Evolutionary conservation across 441 rosid genomes (phyloP), one percentile per base, ranked within the genome.

Genomic region (Pelargonium hybrid): DNA sequence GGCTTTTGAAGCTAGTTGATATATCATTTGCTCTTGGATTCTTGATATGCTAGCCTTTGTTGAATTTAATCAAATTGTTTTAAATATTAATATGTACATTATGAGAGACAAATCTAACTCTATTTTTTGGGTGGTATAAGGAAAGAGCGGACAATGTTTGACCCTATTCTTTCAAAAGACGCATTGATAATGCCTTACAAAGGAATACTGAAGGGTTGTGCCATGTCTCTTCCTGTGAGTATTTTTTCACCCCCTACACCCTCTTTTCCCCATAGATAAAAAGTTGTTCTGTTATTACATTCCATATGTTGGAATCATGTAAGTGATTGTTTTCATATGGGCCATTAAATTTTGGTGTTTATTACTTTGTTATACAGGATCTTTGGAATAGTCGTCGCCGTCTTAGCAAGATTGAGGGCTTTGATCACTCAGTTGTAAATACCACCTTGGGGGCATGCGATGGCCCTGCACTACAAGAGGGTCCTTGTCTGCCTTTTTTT

Each of bases 211-310:
- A 90, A 83, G 81, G 90, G 88, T 47, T 88, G 97, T 78, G 96
- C 92, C 15, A 84, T 95, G 93, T 88, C 85, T 79, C 87, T 89
- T 17, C 95, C 93, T 3, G 99, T 92, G 80, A 88, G 93, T 34
- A 4, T 67, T 31, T 31, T 62, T 13, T 29, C 9, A n/a, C 7
- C 3, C 5, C n/a, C 13, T n/a, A n/a, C n/a, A n/a, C n/a, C n/a
- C n/a, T 29, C 6, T 69, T 31, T 34, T 14, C 18, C 54, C n/a
- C n/a, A n/a, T n/a, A n/a, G n/a, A n/a, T n/a, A n/a, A n/a, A n/a
- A n/a, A n/a, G n/a, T n/a, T n/a, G n/a, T n/a, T n/a, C n/a, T n/a
- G n/a, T n/a, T n/a, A n/a, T 56, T 52, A 7, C n/a, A 1, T 54
- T 72, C 29, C 9, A 75, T 73, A 63, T 14, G 54, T 69, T 29